phyloP scores from a whole-genome alignment of 768 basidiomycete genomes.

The Rhodosporidiobolus sp. region DNA sequence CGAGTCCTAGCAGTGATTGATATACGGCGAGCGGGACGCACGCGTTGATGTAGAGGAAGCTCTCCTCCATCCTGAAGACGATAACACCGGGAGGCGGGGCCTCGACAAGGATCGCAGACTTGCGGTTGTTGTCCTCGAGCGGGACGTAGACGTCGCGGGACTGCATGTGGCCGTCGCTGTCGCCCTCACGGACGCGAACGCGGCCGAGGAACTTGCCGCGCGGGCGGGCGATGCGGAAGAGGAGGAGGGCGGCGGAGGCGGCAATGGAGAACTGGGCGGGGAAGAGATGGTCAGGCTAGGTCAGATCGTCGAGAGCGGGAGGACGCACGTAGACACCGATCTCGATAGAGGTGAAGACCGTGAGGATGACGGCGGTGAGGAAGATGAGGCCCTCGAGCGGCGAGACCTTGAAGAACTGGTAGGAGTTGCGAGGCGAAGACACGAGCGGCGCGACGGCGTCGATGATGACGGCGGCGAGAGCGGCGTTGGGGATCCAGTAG shows the following conservation, averaged over 20 bases:
- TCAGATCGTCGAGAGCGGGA: neutral
- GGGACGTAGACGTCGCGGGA: conserved; percentile 81
- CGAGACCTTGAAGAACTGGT: conserved; percentile 86
- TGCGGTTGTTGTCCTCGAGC: conserved; percentile 57
- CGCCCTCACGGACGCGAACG: conserved; percentile 58
- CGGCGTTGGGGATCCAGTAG: conserved; percentile 51
- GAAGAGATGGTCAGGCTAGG: neutral
- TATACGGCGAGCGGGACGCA: no score
- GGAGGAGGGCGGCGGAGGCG: conserved; percentile 72
- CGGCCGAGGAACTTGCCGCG: conserved; percentile 86
- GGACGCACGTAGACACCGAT: conserved; percentile 52
- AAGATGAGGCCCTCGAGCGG: conserved; percentile 64
- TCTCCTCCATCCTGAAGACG: conserved; percentile 88
- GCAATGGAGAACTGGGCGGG: conserved; percentile 60
- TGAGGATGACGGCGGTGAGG: conserved; percentile 54
- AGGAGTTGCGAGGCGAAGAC: conserved; percentile 74
- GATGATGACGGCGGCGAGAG: conserved; percentile 83
- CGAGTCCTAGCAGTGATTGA: no score
- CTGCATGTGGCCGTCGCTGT: conserved; percentile 48
- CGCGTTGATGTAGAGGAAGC: conserved; percentile 58
- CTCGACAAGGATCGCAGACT: conserved; percentile 65
- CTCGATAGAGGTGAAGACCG: conserved; percentile 90
- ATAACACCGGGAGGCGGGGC: conserved; percentile 80
- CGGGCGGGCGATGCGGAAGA: conserved; percentile 81
- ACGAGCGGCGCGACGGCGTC: conserved; percentile 59